Conservation (phyloP, 768 basidiomycete species). For the Trametes cubensis region DNA sequence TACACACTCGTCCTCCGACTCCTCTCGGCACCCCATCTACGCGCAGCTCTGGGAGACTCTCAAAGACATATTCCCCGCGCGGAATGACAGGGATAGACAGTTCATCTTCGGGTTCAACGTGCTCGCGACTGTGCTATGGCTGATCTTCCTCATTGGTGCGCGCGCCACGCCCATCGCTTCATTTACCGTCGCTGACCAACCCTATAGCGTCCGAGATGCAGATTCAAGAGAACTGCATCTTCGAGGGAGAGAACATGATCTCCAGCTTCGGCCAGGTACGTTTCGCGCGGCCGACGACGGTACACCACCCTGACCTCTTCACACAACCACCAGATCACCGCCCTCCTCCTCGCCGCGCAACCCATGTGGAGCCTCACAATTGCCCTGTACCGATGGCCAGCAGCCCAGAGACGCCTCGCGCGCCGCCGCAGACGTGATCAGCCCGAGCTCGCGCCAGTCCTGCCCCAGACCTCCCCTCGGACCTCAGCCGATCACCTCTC, state of each 20-base stretch:
- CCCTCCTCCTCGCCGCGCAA: slow-evolving; percentile 28
- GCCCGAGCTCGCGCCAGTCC: not conserved
- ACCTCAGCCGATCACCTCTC: not conserved
- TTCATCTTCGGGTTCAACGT: slow-evolving; percentile 27
- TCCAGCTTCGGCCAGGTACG: slow-evolving; percentile 31
- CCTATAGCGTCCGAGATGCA: slow-evolving; percentile 29
- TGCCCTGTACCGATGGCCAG: slow-evolving; percentile 28
- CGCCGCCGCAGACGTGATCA: slow-evolving; percentile 5
- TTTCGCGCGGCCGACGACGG: not conserved
- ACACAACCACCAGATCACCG: slow-evolving; percentile 28
- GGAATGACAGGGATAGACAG: slow-evolving; percentile 15
- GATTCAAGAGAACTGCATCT: slow-evolving; percentile 28
- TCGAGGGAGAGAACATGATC: slow-evolving; percentile 29
- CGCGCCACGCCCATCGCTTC: not conserved
- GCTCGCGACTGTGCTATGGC: slow-evolving; percentile 23
- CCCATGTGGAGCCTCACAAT: slow-evolving; percentile 30
- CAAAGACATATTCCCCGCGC: not conserved
- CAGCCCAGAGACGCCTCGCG: not conserved
- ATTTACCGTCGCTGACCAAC: not conserved
- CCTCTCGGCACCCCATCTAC: not conserved
- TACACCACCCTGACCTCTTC: not conserved
- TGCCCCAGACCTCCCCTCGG: not conserved
- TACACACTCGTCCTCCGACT: not conserved
- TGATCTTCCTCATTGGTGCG: slow-evolving; percentile 27
- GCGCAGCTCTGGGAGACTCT: not conserved